Conservation (phyloP, 225 moss, liverwort and hornwort species). For the Thuidium tamariscinum region DNA sequence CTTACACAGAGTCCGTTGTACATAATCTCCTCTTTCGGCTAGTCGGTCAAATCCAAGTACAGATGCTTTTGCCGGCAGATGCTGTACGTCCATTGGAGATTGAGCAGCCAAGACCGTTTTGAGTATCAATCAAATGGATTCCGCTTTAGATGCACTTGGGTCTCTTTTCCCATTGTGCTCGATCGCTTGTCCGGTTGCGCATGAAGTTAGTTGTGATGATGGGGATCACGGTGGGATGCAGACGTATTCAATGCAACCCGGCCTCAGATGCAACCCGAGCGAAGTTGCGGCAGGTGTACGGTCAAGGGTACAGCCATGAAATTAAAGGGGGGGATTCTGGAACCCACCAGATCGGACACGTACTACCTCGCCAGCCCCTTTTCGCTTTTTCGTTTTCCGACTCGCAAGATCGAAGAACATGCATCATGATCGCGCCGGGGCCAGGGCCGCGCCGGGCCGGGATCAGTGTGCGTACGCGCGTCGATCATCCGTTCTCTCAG, state of each 20-base stretch:
- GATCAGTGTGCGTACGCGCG: background rate
- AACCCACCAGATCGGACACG: background rate
- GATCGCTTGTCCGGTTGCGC: background rate
- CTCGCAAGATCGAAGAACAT: background rate
- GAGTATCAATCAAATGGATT: background rate
- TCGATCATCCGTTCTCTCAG: too few relatives aligned
- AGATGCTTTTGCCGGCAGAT: background rate
- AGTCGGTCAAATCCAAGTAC: background rate
- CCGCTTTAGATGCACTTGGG: background rate
- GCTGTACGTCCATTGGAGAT: too few relatives aligned
- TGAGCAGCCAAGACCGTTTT: background rate
- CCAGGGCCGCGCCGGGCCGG: too few relatives aligned
- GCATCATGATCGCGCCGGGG: too few relatives aligned
- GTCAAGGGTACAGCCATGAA: background rate
- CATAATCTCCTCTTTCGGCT: too few relatives aligned
- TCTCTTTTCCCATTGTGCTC: background rate
- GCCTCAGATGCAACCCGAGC: too few relatives aligned
- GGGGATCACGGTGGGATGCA: background rate
- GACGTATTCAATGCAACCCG: background rate
- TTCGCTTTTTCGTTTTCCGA: background rate
- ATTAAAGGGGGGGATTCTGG: background rate
- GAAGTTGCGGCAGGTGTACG: background rate
- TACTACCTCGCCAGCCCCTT: too few relatives aligned
- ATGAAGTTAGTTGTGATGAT: background rate
- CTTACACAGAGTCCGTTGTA: background rate